A percentile compares a stretch with the other conserved stretches of the same genome.
Evolutionary conservation across 192 early-diverging fungal genomes (phyloP).

Genomic region (Umbelopsis vinacea): DNA sequence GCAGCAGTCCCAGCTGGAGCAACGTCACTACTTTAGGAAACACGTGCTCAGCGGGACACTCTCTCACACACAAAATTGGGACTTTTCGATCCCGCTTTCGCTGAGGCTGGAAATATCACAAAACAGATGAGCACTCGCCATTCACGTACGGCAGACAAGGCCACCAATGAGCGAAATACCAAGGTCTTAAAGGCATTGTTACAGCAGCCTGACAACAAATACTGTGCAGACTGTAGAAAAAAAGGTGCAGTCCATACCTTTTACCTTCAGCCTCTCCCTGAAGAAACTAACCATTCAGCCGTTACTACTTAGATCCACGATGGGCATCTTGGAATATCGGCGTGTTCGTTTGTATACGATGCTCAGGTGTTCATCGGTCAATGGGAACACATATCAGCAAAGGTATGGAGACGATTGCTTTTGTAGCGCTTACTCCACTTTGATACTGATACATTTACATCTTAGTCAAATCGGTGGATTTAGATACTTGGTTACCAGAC

Average conservation of each 20-base stretch:
- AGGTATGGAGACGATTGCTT: conserved; percentile 51
- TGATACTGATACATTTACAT: conserved; percentile 12
- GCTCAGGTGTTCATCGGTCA: conserved; percentile 77
- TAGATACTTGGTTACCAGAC: conserved; percentile 81
- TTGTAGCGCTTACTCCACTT: neutral
- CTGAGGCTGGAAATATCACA: neutral
- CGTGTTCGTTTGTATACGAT: conserved; percentile 65
- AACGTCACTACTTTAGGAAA: conserved; percentile 21
- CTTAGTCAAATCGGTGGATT: conserved; percentile 82
- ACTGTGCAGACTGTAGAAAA: conserved; percentile 82
- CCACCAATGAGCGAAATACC: conserved; percentile 71
- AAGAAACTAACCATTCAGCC: conserved; percentile 10
- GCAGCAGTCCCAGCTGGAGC: conserved; percentile 12
- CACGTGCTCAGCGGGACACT: neutral
- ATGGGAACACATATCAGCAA: conserved; percentile 87
- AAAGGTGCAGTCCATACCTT: conserved; percentile 54
- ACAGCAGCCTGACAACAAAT: conserved; percentile 67
- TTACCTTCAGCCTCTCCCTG: too few species aligned
- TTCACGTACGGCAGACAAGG: conserved; percentile 69
- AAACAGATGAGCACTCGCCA: conserved; percentile 64
- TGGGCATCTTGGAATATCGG: conserved; percentile 73
- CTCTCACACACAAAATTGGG: neutral
- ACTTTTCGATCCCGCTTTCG: neutral
- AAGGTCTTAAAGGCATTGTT: conserved; percentile 74
- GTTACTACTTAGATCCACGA: conserved; percentile 60